These are phyloP conservation scores for Acephala macrosclerotiorum DNA, from an alignment of 2,329 filamentous ascomycete species.

Conservation along the genomic window DNA sequence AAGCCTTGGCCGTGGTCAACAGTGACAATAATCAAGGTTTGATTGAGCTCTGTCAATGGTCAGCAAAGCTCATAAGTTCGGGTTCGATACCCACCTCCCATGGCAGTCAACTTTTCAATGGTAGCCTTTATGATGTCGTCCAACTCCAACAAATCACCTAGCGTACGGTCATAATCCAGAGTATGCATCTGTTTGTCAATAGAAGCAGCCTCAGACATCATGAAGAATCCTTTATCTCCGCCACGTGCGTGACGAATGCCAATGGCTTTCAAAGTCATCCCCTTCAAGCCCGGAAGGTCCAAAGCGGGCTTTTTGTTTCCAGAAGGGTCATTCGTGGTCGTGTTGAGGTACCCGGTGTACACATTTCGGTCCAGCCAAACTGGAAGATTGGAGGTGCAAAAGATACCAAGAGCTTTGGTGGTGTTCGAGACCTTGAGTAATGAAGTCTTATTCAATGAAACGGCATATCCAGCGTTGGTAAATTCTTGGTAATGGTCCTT, in stretches of 20 bases:
- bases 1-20: constrained; percentile 93
- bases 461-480: constrained; percentile 72
- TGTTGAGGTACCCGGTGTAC: constrained; percentile 73
- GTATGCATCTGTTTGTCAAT: constrained; percentile 92
- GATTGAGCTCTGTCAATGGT: constrained; percentile 61
- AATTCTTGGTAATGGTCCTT: constrained; percentile 84
- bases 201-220: constrained; percentile 86
- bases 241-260: constrained; percentile 76
- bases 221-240: constrained; percentile 78
- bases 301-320: constrained; percentile 69
- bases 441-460: constrained; percentile 78
- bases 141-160: constrained; percentile 84
- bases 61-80: background rate
- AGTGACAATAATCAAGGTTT: constrained; percentile 81
- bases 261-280: constrained; percentile 89
- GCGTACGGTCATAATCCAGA: constrained; percentile 84
- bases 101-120: constrained; percentile 70
- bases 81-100: constrained; percentile 49
- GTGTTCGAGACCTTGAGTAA: constrained; percentile 64
- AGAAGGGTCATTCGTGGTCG: constrained; percentile 71
- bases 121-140: constrained; percentile 84
- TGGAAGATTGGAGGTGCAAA: constrained; percentile 76
- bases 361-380: constrained; percentile 90
- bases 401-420: constrained; percentile 77
- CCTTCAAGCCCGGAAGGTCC: constrained; percentile 84